These are phyloP conservation scores for Amanita phalloides DNA, from an alignment of 768 basidiomycete species.

Conservation along the genomic window DNA sequence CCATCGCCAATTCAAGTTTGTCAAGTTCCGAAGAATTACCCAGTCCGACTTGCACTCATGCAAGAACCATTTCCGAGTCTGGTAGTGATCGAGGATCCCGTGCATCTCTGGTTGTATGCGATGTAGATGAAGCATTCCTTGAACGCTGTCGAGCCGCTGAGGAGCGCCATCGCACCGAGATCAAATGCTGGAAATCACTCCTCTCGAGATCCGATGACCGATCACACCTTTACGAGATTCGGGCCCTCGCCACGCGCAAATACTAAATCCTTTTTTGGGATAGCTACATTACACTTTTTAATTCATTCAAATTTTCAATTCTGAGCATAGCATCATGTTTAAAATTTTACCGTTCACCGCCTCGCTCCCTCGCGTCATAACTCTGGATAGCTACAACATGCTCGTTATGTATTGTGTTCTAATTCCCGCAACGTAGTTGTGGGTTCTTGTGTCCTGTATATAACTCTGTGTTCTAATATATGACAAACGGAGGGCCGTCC, in stretches of 20 bases:
- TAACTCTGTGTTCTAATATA: slow-evolving; percentile 5
- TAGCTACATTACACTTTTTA: slow-evolving; percentile 7
- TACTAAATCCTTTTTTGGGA: slow-evolving; percentile 33
- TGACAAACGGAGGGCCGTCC: not conserved
- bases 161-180: slow-evolving; percentile 72
- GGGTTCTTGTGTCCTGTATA: not conserved
- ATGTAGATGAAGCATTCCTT: slow-evolving; percentile 67
- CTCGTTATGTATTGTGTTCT: no score
- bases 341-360: not conserved
- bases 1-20: slow-evolving; percentile 10
- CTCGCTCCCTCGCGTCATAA: not conserved
- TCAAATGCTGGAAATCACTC: slow-evolving; percentile 65
- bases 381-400: no score
- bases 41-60: slow-evolving; percentile 53
- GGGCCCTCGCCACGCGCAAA: slow-evolving; percentile 76
- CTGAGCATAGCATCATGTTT: slow-evolving; percentile 16
- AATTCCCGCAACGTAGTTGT: no score
- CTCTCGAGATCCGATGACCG: slow-evolving; percentile 38
- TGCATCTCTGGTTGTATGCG: slow-evolving; percentile 61
- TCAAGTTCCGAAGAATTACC: slow-evolving; percentile 29
- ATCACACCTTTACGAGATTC: slow-evolving; percentile 68
- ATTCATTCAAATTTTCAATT: slow-evolving; percentile 10
- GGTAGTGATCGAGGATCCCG: slow-evolving; percentile 74
- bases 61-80: slow-evolving; percentile 62
- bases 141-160: slow-evolving; percentile 68